A percentile compares a stretch with the other conserved stretches of the same genome.
Conservation (phyloP, 805 yeast species). For the Spathaspora gorwiae region DNA sequence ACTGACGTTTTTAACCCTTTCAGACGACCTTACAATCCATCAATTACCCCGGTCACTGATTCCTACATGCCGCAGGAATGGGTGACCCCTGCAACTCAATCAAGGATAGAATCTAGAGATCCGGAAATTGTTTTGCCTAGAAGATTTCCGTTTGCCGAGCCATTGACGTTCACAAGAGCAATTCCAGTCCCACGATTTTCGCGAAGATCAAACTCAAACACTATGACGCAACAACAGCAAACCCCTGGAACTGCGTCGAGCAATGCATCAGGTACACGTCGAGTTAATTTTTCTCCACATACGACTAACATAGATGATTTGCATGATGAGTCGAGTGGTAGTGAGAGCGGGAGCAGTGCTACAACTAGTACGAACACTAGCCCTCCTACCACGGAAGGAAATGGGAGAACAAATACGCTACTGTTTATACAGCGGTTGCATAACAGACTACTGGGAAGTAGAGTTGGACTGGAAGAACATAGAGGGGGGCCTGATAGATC, state of each 20-base stretch:
- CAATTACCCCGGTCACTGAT: slow-evolving; percentile 37
- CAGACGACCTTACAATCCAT: slow-evolving; percentile 30
- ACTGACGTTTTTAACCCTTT: slow-evolving; percentile 37
- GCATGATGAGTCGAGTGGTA: slow-evolving; percentile 3
- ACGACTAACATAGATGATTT: slow-evolving; percentile 8
- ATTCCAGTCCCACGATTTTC: neutral
- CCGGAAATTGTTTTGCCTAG: slow-evolving; percentile 30
- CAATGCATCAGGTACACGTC: slow-evolving; percentile 4
- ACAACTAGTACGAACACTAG: slow-evolving; percentile 1
- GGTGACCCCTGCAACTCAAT: slow-evolving; percentile 19
- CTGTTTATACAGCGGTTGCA: slow-evolving; percentile 4
- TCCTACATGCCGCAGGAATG: slow-evolving; percentile 30
- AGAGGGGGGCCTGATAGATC: slow-evolving; percentile 19
- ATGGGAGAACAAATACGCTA: neutral
- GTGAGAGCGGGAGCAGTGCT: neutral
- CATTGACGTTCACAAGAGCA: slow-evolving; percentile 1
- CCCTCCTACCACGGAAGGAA: neutral
- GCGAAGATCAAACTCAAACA: neutral
- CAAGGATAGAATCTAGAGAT: slow-evolving; percentile 9
- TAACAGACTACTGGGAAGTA: slow-evolving; percentile 3
- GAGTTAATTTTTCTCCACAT: slow-evolving; percentile 9
- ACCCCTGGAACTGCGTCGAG: neutral
- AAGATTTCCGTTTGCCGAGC: slow-evolving; percentile 23
- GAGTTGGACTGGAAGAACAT: slow-evolving; percentile 3
- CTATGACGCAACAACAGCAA: neutral